Evolutionary conservation across 2,329 filamentous ascomycete species (phyloP).

Genomic region (Nothophaeocryptopus gaeumannii): DNA sequence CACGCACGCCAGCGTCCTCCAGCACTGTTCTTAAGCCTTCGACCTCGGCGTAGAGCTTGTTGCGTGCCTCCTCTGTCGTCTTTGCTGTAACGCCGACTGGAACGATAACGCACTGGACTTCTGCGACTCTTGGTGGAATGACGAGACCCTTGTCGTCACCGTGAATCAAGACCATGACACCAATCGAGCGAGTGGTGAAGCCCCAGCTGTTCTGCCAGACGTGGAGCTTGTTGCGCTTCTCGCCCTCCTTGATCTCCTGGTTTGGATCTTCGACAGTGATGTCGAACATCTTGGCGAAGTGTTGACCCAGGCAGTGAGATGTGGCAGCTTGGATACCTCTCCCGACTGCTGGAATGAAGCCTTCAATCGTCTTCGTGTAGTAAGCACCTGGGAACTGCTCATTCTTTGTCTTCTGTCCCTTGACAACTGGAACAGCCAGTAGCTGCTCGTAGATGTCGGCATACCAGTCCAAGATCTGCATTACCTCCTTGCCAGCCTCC

Average conservation of each 20-base stretch:
- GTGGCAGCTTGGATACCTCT: slow-evolving; percentile 96
- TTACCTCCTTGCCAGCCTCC: slow-evolving; percentile 77
- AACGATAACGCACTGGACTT: slow-evolving; percentile 80
- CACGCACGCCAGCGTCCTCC: slow-evolving; percentile 70
- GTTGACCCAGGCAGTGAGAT: slow-evolving; percentile 91
- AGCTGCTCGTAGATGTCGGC: slow-evolving; percentile 89
- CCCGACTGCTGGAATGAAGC: slow-evolving; percentile 92
- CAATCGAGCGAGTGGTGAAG: slow-evolving; percentile 92
- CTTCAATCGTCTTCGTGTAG: slow-evolving; percentile 96
- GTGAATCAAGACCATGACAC: slow-evolving; percentile 98
- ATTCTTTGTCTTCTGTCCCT: slow-evolving; percentile 91
- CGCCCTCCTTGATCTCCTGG: slow-evolving; percentile 57
- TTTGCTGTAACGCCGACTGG: slow-evolving; percentile 92
- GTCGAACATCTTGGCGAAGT: slow-evolving; percentile 99
- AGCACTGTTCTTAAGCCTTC: slow-evolving; percentile 68
- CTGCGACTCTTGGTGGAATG: slow-evolving; percentile 84
- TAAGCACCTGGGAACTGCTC: slow-evolving; percentile 97
- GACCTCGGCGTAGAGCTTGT: slow-evolving; percentile 72
- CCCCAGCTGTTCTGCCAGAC: slow-evolving; percentile 99
- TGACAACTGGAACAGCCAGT: slow-evolving; percentile 89
- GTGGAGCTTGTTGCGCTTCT: slow-evolving; percentile 75
- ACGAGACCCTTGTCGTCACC: slow-evolving; percentile 94
- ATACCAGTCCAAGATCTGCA: slow-evolving; percentile 91
- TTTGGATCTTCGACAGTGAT: slow-evolving; percentile 93
- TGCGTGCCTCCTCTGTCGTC: slow-evolving; percentile 74